Evolutionary conservation across 2,329 filamentous ascomycete genomes (phyloP).

Genomic region (Fusarium scirpi): DNA sequence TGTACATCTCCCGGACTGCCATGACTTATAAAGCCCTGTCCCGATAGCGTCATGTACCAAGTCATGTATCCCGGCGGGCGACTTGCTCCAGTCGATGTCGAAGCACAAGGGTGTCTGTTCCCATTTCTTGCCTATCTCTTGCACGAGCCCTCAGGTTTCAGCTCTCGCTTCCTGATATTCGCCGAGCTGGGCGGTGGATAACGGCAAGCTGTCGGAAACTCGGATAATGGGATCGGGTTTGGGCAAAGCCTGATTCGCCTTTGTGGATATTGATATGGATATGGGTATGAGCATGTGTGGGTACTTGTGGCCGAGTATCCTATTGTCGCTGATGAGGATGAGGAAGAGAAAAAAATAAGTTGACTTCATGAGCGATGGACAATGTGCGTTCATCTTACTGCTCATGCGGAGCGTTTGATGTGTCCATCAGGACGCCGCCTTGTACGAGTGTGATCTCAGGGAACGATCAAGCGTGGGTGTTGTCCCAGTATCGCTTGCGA

Average conservation of each 20-base stretch:
- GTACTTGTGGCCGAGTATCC: background rate
- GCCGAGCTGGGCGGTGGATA: constrained; percentile 1
- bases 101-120: background rate
- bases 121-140: constrained; percentile 1
- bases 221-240: constrained; percentile 17
- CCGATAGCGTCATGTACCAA: constrained; percentile 7
- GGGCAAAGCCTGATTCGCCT: background rate
- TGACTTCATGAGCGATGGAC: background rate
- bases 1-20: background rate
- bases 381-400: background rate
- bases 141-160: constrained; percentile 26
- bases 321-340: background rate
- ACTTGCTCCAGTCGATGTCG: constrained; percentile 11
- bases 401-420: constrained; percentile 3
- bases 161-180: constrained; percentile 24
- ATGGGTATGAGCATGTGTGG: background rate
- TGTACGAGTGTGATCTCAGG: constrained; percentile 15
- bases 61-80: constrained; percentile 10
- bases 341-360: background rate
- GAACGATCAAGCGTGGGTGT: constrained; percentile 52
- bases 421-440: constrained; percentile 4
- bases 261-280: constrained; percentile 1
- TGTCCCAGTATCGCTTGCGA: constrained; percentile 66
- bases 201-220: constrained; percentile 13
- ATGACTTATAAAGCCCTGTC: constrained; percentile 10